Evolutionary conservation across 352 stramenopile genomes (phyloP).

Genomic region (Peronospora farinosa): DNA sequence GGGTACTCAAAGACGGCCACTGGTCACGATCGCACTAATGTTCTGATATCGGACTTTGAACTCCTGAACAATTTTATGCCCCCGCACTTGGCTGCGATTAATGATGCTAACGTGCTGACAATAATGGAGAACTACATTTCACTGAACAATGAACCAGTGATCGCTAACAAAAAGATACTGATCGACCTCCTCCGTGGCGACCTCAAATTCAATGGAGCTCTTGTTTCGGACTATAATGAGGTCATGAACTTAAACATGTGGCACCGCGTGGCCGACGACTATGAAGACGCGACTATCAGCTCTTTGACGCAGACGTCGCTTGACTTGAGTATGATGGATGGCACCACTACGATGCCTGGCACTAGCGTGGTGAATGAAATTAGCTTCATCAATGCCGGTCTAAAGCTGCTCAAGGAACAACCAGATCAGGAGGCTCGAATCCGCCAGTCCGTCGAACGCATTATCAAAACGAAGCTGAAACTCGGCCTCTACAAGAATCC

Average conservation of each 20-base stretch:
- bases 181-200: slow-evolving; percentile 58
- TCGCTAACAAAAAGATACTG: slow-evolving; percentile 64
- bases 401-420: slow-evolving; percentile 23
- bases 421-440: slow-evolving; percentile 29
- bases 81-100: slow-evolving; percentile 59
- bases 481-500: slow-evolving; percentile 56
- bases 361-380: too few species aligned
- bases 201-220: slow-evolving; percentile 66
- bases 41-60: slow-evolving; percentile 37
- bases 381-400: slow-evolving; percentile 27
- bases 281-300: slow-evolving; percentile 39
- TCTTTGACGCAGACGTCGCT: slow-evolving; percentile 62
- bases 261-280: slow-evolving; percentile 30
- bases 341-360: too few species aligned
- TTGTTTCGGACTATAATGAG: slow-evolving; percentile 78
- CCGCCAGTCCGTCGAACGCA: slow-evolving; percentile 39
- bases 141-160: slow-evolving; percentile 79
- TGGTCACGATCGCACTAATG: slow-evolving; percentile 24
- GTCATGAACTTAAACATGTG: slow-evolving; percentile 12
- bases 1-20: slow-evolving; percentile 64
- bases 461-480: slow-evolving; percentile 61
- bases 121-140: slow-evolving; percentile 90
- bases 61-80: slow-evolving; percentile 70
- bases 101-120: slow-evolving; percentile 57
- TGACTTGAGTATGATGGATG: slow-evolving; percentile 89